Evolutionary conservation across 2,329 filamentous ascomycete genomes (phyloP).

Genomic region (Basipetospora chlamydospora): DNA sequence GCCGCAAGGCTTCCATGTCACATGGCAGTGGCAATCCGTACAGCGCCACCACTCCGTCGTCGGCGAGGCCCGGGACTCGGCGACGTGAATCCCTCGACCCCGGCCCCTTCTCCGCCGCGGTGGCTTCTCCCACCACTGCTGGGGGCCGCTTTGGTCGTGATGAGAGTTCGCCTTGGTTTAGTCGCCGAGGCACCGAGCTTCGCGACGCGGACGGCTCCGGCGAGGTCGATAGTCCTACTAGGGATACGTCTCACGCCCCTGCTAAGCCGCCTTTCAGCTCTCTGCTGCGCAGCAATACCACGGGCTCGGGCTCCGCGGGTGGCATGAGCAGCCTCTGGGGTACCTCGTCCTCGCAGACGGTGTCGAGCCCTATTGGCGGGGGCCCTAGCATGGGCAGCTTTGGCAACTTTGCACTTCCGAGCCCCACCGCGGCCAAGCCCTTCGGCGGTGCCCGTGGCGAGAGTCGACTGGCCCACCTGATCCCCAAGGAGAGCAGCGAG

Average conservation of each 20-base stretch:
- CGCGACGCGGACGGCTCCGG: constrained; percentile 33
- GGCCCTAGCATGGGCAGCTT: constrained; percentile 89
- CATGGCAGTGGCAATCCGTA: constrained; percentile 50
- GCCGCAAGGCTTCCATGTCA: constrained; percentile 73
- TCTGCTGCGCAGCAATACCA: constrained; percentile 39
- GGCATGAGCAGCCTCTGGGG: constrained; percentile 3
- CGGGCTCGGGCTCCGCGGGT: constrained; percentile 12
- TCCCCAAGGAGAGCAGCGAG: constrained; percentile 64
- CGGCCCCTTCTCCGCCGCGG: constrained; percentile 42
- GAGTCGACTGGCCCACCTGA: constrained; percentile 73
- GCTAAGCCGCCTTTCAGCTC: constrained; percentile 26
- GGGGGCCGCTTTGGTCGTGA: constrained; percentile 44
- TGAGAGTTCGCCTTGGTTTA: constrained; percentile 44
- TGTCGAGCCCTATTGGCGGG: too few species aligned
- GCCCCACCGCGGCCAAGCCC: constrained; percentile 54
- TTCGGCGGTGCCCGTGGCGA: constrained; percentile 32
- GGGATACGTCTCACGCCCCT: constrained; percentile 16
- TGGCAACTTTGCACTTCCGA: constrained; percentile 70
- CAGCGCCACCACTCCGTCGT: constrained; percentile 59
- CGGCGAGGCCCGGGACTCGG: constrained; percentile 57
- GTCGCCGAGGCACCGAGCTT: constrained; percentile 34
- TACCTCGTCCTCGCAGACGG: constrained; percentile 3
- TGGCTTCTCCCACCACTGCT: constrained; percentile 46
- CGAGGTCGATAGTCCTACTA: constrained; percentile 24
- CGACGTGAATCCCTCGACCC: constrained; percentile 68